Conservation (phyloP, 73 alveolate genomes). For the Paramecium pentaurelia region DNA sequence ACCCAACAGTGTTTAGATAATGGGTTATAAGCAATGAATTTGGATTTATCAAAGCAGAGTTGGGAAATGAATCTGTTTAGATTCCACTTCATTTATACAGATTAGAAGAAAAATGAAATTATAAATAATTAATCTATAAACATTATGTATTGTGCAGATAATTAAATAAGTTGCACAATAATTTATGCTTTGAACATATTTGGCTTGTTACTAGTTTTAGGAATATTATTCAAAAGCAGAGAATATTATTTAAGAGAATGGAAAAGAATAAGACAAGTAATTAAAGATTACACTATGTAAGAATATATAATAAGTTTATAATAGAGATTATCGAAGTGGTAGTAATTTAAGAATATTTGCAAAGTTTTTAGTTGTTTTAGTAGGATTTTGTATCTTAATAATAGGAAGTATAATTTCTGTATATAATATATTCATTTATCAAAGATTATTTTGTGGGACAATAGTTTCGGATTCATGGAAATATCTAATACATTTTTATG, state of each 20-base stretch:
- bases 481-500: neutral
- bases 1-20: neutral
- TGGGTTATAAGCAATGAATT: neutral
- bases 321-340: neutral
- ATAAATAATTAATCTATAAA: neutral
- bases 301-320: neutral
- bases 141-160: constrained; percentile 22
- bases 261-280: neutral
- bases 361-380: neutral
- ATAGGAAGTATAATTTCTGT: neutral
- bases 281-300: constrained; percentile 19
- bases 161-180: constrained; percentile 12
- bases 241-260: neutral
- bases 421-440: neutral
- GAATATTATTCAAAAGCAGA: neutral
- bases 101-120: neutral
- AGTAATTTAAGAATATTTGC: neutral
- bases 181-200: neutral
- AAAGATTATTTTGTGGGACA: neutral
- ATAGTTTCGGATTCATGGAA: neutral
- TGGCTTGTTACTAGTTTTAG: neutral
- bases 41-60: neutral
- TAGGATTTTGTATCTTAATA: neutral
- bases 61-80: neutral
- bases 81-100: constrained; percentile 18